A percentile compares a stretch with the other conserved stretches of the same genome.
phyloP scores from a whole-genome alignment of 495 filamentous ascomycete species.

The Lineolata rhizophorae region DNA sequence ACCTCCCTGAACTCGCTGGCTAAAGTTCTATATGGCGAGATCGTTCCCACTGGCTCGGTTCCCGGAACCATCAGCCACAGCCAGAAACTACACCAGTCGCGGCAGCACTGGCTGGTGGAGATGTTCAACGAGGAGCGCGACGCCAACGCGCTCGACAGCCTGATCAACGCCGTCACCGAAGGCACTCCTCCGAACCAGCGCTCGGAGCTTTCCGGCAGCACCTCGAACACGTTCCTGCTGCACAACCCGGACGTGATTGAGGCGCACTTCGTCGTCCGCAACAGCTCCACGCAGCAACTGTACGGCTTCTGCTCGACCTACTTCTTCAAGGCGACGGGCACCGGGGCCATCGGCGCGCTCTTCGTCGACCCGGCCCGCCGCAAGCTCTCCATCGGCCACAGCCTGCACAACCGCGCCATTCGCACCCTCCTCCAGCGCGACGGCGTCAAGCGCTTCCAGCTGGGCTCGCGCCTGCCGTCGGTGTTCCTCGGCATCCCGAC shows the following conservation, averaged over 20 bases:
- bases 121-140: slow-evolving; percentile 61
- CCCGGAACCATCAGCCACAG: slow-evolving; percentile 68
- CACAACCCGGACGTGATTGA: slow-evolving; percentile 45
- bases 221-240: slow-evolving; percentile 53
- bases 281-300: slow-evolving; percentile 66
- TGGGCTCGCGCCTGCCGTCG: slow-evolving; percentile 55
- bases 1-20: slow-evolving; percentile 67
- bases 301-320: slow-evolving; percentile 85
- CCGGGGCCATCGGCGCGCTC: slow-evolving; percentile 58
- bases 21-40: slow-evolving; percentile 57
- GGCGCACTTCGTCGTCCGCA: slow-evolving; percentile 74
- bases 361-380: slow-evolving; percentile 67
- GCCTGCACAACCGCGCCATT: slow-evolving; percentile 62
- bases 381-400: slow-evolving; percentile 69
- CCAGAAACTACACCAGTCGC: slow-evolving; percentile 56
- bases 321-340: slow-evolving; percentile 41
- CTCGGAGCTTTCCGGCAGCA: slow-evolving; percentile 40
- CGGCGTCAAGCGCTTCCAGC: slow-evolving; percentile 51
- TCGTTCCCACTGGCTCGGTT: slow-evolving; percentile 45
- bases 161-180: slow-evolving; percentile 40
- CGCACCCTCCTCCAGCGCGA: slow-evolving; percentile 43
- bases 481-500: slow-evolving; percentile 61
- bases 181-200: slow-evolving; percentile 31
- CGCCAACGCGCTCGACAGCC: slow-evolving; percentile 38
- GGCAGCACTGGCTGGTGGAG: slow-evolving; percentile 81